A percentile compares a stretch with the other conserved stretches of the same genome.
Evolutionary conservation across 768 basidiomycete species (phyloP).

Genomic region (Rhizopogon roseolus): DNA sequence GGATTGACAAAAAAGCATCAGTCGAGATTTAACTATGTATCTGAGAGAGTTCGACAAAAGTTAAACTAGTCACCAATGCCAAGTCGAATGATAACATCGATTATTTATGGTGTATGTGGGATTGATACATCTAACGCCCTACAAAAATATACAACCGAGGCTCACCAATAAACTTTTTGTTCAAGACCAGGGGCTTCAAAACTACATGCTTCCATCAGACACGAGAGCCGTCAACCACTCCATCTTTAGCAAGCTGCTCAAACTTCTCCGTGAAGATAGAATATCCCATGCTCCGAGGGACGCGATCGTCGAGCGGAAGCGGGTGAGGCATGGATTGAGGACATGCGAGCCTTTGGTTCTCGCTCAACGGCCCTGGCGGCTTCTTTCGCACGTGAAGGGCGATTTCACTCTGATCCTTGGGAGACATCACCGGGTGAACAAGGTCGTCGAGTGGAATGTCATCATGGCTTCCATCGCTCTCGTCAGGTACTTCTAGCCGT

Average conservation of each 20-base stretch:
- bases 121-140: not conserved
- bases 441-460: conserved; percentile 20
- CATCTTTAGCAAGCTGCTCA: conserved; percentile 12
- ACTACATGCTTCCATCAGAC: not conserved
- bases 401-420: not conserved
- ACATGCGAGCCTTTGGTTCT: conserved; percentile 12
- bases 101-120: not conserved
- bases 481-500: conserved; percentile 20
- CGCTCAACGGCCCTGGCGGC: not conserved
- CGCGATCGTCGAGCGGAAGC: conserved; percentile 6
- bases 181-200: not conserved
- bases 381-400: conserved; percentile 12
- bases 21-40: too few relatives aligned
- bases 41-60: too few relatives aligned
- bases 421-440: not conserved
- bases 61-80: too few relatives aligned
- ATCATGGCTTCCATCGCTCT: conserved; percentile 9
- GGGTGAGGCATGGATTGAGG: conserved; percentile 18
- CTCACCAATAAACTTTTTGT: not conserved
- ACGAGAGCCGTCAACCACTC: conserved; percentile 5
- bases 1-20: too few relatives aligned
- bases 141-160: not conserved
- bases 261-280: conserved; percentile 19
- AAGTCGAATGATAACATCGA: not conserved
- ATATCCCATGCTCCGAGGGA: conserved; percentile 16